Evolutionary conservation across 1,284 basidiomycete genomes (phyloP).

Genomic region (Volvariella volvacea): DNA sequence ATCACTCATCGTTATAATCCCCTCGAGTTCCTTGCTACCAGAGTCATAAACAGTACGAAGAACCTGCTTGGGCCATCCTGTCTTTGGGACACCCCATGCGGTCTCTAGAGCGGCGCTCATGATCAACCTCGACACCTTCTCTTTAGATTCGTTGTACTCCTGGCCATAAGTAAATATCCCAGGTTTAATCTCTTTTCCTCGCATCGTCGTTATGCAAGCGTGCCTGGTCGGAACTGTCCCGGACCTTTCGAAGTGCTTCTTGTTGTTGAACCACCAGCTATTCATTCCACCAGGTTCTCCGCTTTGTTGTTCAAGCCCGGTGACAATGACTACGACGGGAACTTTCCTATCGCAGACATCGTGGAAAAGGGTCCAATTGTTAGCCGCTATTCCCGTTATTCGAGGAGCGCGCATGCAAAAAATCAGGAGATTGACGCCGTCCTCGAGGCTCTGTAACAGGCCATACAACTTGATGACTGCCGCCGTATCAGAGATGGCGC

Average conservation of each 20-base stretch:
- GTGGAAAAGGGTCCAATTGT: conserved; percentile 32
- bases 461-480: conserved; percentile 27
- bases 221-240: conserved; percentile 25
- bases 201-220: conserved; percentile 32
- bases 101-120: conserved; percentile 4
- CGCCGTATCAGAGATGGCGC: conserved; percentile 17
- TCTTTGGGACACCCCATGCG: conserved; percentile 9
- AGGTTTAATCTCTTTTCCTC: conserved; percentile 12
- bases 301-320: conserved; percentile 29
- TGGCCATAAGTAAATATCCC: conserved; percentile 11
- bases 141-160: conserved; percentile 17
- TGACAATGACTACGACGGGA: conserved; percentile 32
- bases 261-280: conserved; percentile 32
- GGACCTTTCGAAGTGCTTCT: conserved; percentile 19
- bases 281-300: conserved; percentile 32
- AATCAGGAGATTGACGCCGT: conserved; percentile 33
- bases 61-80: conserved; percentile 11
- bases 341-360: conserved; percentile 31
- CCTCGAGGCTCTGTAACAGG: conserved; percentile 23
- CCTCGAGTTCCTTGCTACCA: conserved; percentile 11
- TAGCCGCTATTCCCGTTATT: conserved; percentile 25
- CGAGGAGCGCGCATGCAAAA: conserved; percentile 32
- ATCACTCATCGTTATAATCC: conserved; percentile 7
- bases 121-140: conserved; percentile 13
- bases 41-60: conserved; percentile 9